Conservation (phyloP, 176 grass and related monocot species). For the Zoysia japonica region DNA sequence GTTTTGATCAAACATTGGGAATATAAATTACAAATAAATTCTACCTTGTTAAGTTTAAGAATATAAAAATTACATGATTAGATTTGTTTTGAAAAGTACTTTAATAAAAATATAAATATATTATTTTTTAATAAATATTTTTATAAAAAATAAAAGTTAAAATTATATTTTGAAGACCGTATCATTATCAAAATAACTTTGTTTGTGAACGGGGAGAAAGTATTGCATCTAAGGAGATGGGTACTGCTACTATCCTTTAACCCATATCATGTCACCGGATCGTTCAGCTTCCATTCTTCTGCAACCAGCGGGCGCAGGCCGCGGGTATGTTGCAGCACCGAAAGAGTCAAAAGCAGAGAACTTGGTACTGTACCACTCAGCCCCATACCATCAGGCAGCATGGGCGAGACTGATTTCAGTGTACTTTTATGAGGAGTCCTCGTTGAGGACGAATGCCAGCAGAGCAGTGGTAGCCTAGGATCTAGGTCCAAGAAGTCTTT, state of each 20-base stretch:
- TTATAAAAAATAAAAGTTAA: too few species aligned
- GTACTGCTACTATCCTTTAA: constrained; percentile 34
- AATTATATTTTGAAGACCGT: too few species aligned
- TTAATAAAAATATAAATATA: too few species aligned
- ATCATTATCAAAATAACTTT: too few species aligned
- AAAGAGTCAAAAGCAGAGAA: constrained; percentile 54
- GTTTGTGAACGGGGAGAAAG: too few species aligned
- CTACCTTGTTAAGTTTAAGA: too few species aligned
- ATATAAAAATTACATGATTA: too few species aligned
- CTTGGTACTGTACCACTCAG: constrained; percentile 43
- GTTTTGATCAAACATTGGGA: too few species aligned
- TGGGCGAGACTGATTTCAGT: constrained; percentile 46
- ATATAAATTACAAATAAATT: too few species aligned
- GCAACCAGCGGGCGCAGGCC: constrained; percentile 36
- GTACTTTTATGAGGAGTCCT: too few species aligned
- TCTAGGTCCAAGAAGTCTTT: not conserved
- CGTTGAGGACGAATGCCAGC: constrained; percentile 1
- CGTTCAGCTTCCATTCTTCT: constrained; percentile 57
- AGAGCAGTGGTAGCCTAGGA: not conserved
- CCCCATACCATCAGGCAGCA: constrained; percentile 52
- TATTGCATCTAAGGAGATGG: constrained; percentile 19
- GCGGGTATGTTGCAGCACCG: constrained; percentile 47
- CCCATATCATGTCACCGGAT: constrained; percentile 36
- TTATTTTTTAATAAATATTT: too few species aligned
- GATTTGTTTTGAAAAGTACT: too few species aligned